Evolutionary conservation across 139 green algal species (phyloP), one percentile per base, ranked within the genome.

Genomic region (Edaphochlamys debaryana): DNA sequence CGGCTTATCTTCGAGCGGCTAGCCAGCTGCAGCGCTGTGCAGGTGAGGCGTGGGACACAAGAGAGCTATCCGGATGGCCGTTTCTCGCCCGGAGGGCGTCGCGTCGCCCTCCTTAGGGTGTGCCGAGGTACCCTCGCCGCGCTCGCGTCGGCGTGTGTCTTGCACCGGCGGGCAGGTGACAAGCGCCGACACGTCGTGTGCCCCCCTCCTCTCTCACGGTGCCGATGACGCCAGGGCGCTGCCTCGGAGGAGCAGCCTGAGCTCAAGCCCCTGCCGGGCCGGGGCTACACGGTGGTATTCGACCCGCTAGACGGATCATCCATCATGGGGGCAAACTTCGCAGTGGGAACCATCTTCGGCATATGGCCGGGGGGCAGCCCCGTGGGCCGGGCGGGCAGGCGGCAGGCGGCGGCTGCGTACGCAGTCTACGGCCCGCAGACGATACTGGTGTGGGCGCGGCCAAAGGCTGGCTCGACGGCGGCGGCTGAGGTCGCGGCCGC

Each of bases 341-440:
- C 94, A 19, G 93, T 98, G 45, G 95, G 95, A 67, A 92, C 81
- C 75, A 98, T 98, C 63, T 98, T 98, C 83, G 95, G 92, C 4
- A 62, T 98, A 0, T 98, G 92, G 92, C 88, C 85, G 6, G 94
- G 94, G 2, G 74, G 60, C 6, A 79, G 79, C 19, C 85, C 96
- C 19, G 29, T 96, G 9, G 93, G 93, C 4, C 82, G 84, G 4
- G 80, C 19, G 0, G 94, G 93, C 3, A 52, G 86, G 11, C 87
- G 96, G 29, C 94, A 95, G 67, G 89, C 74, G 17, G 94, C 94
- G 23, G 94, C 95, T 11, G 89, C 69, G 0, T 98, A 98, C 82
- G 92, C 89, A 0, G 87, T 98, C 1, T 96, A 96, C 60, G 95
- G 95, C 0, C 94, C 95, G 0, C 90, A 91, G 27, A 98, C 95